Base-by-base conservation (phyloP, 345 rosid species). In the Ceriops zippeliana region DNA sequence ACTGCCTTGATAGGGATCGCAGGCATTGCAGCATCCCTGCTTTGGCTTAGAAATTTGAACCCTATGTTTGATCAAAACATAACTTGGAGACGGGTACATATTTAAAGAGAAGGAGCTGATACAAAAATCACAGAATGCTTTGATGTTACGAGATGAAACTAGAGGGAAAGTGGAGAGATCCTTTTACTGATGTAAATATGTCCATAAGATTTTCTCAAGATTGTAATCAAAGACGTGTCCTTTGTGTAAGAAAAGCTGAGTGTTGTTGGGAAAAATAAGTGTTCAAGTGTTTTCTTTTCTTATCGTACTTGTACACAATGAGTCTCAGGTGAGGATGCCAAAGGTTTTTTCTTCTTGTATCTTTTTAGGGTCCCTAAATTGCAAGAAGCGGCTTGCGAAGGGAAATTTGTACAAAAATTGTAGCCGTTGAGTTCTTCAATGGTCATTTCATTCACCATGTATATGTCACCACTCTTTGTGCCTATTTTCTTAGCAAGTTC, bases 1-100 rank as follows among this genome's bases (percentile, higher is more conserved):
- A 93, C 80, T 93, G 97, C 77, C 93, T 87, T 1, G 90, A 92
- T 78, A 86, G 98, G 88, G 91, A 88, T 81, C 62, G 92, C 51
- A 73, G 83, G 52, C 83, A 80, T 69, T 83, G 97, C 71, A 83
- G 98, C 67, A 83, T 93, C 81, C 86, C 96, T 19, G 83, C 98
- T 24, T 75, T 81, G 84, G 98, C 98, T 1, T 91, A 81, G 79
- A 67, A 61, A 15, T 56, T 22, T 6, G 37, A 34, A 34, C 63
- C 46, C 77, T 53, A n/a, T 57, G 27, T 56, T 24, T 24, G 38
- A 76, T 57, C 58, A 20, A 35, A 28, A 28, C 63, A 63, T 8
- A 35, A 46, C 53, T 13, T 42, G 0, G 15, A 11, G 16, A 42
- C 16, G 28, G 72, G 82, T 80, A 80, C 69, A 82, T 78, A 73